Evolutionary conservation across 2,329 filamentous ascomycete species (phyloP).

Genomic region (Rugonectria rugulosa): DNA sequence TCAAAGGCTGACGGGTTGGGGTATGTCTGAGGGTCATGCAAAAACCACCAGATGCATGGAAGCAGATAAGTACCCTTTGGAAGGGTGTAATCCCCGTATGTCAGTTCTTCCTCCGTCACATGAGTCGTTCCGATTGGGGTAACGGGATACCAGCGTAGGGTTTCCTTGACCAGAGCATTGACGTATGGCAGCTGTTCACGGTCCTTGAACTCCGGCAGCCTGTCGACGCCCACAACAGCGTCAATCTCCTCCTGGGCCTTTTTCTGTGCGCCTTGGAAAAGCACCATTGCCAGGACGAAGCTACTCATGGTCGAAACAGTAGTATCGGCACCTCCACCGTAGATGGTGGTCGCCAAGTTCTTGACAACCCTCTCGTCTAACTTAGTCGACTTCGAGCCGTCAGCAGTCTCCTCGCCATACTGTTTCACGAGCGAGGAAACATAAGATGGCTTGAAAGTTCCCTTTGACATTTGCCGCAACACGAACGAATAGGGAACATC

Average conservation of each 20-base stretch:
- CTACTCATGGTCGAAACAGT: conserved; percentile 36
- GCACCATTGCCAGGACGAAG: conserved; percentile 38
- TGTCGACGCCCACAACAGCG: conserved; percentile 37
- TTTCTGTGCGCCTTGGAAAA: conserved; percentile 33
- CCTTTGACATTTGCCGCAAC: conserved; percentile 33
- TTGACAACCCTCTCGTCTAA: conserved; percentile 37
- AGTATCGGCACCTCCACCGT: conserved; percentile 42
- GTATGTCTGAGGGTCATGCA: conserved; percentile 73
- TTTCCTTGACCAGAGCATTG: conserved; percentile 42
- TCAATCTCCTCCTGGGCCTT: conserved; percentile 41
- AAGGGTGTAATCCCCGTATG: conserved; percentile 37
- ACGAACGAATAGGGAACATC: conserved; percentile 44
- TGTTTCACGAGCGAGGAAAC: conserved; percentile 38
- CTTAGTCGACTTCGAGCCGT: conserved; percentile 6
- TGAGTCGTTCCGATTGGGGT: conserved; percentile 49
- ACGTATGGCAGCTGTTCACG: conserved; percentile 41
- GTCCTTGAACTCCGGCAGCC: conserved; percentile 40
- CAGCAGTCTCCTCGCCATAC: conserved; percentile 3
- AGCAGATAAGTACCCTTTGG: conserved; percentile 40
- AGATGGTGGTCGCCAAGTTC: conserved; percentile 37
- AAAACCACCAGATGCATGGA: conserved; percentile 33
- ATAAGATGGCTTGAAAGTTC: conserved; percentile 33
- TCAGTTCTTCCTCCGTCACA: conserved; percentile 43
- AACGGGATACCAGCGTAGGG: conserved; percentile 42
- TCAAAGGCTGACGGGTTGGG: conserved; percentile 47